Base-by-base conservation (phyloP, 2,329 filamentous ascomycete genomes). In the Arthrobotrys entomopaga region DNA sequence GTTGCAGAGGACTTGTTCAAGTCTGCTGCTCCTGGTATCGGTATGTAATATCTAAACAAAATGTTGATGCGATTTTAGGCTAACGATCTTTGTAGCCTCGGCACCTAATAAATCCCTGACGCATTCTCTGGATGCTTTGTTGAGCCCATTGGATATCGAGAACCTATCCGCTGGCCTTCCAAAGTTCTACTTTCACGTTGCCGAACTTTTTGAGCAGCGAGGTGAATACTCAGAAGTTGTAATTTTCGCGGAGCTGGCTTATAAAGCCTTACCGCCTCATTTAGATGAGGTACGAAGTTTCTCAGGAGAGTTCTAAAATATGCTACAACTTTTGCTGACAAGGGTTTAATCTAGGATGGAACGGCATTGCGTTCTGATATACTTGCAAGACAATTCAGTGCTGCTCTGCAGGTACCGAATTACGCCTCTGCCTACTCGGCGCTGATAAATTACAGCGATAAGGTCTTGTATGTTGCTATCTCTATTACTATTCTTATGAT, bases 181-280 rank as follows among this genome's bases (percentile, higher is more conserved):
- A 3, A 89, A 87, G 76, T 99, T 97, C 82, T 96, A 96, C 81
- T 88, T 90, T 48, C 95, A 99, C 80, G 87, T 98, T 58, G 87
- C 93, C 11, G 86, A 88, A 19, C 85, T 99, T 0, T 98, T 91
- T 79, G 93, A 97, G 80, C 87, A 87, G 77, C 86, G 88, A 49
- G 90, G 89, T 77, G 88, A 90, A 0, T 91, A 91, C 81, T 90
- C 91, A 1, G 91, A 90, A 79, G 91, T 96, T 46, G 87, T 92
- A 4, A 77, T 97, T 97, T 65, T 83, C 89, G 91, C 43, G 2
- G 74, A 69, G 15, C 29, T 66, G 19, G 74, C 64, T 2, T 67
- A 65, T 26, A 8, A 75, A 24, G 64, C 65, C 13, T 38, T 69
- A 15, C 46, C 60, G 11, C 11, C 24, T 19, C 49, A 40, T 63